These are phyloP conservation scores for Solanum hybrid DNA, from an alignment of 305 asterid genomes.

Conservation along the genomic window DNA sequence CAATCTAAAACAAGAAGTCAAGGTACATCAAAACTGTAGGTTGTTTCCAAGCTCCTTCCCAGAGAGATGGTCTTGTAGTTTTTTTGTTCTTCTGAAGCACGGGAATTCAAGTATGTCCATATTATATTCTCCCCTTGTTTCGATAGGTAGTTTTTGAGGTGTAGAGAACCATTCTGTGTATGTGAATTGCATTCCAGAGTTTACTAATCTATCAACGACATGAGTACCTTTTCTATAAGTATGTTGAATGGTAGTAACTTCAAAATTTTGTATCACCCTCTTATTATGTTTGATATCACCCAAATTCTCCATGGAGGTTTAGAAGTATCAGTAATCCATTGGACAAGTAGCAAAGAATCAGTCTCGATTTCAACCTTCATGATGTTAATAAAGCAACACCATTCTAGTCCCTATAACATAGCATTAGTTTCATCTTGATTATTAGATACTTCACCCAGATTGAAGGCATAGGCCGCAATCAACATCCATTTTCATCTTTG, in stretches of 20 bases:
- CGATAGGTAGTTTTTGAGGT: background rate
- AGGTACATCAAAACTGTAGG: too few relatives aligned
- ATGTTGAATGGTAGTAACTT: background rate
- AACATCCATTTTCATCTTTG: too few relatives aligned
- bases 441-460: background rate
- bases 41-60: too few relatives aligned
- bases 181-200: background rate
- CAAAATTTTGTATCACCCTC: background rate
- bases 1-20: too few relatives aligned
- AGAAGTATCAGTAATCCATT: background rate
- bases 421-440: background rate
- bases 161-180: background rate
- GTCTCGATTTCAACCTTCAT: background rate
- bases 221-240: background rate
- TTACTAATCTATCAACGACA: background rate
- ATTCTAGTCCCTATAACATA: background rate
- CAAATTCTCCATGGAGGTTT: background rate
- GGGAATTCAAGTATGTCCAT: too few relatives aligned
- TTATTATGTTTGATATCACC: background rate
- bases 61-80: too few relatives aligned
- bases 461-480: too few relatives aligned
- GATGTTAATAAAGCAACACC: background rate
- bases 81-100: too few relatives aligned
- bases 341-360: background rate
- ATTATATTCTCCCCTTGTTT: too few relatives aligned